A percentile compares a stretch with the other conserved stretches of the same genome.
These are phyloP conservation scores for Osmanthus fragrans DNA, from an alignment of 257 asterid genomes.

Conservation along the genomic window DNA sequence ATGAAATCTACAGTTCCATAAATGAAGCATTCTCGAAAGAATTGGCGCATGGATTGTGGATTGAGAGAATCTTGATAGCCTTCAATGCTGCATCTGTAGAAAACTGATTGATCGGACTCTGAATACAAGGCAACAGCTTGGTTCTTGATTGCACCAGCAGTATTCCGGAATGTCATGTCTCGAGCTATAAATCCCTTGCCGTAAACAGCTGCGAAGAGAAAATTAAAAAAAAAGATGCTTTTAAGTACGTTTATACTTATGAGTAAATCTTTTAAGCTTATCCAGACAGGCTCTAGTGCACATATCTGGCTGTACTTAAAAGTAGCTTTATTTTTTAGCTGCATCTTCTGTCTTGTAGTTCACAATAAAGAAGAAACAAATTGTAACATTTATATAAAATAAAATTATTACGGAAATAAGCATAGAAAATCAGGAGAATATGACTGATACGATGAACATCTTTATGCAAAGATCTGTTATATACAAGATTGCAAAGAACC, in stretches of 20 bases:
- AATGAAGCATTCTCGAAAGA: constrained; percentile 35
- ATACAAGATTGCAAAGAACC: no score
- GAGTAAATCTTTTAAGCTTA: background rate
- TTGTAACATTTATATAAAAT: no score
- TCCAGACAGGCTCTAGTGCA: no score
- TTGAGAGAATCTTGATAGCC: constrained; percentile 47
- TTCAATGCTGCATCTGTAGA: constrained; percentile 34
- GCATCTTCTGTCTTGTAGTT: no score
- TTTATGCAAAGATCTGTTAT: no score
- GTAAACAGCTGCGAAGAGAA: constrained; percentile 21
- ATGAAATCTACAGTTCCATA: constrained; percentile 47
- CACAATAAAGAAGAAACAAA: no score
- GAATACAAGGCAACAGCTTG: constrained; percentile 48
- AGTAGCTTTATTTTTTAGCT: background rate
- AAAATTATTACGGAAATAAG: no score
- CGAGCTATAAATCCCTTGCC: constrained; percentile 47
- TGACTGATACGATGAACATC: no score
- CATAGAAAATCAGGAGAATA: no score
- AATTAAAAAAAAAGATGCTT: background rate
- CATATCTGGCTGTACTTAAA: no score
- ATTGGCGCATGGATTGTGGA: constrained; percentile 33
- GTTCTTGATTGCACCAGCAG: constrained; percentile 32
- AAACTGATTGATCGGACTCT: constrained; percentile 32
- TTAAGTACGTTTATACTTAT: background rate
- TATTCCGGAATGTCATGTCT: constrained; percentile 40